phyloP scores from a whole-genome alignment of 306 rosid genomes.

The Boehmeria nivea region DNA sequence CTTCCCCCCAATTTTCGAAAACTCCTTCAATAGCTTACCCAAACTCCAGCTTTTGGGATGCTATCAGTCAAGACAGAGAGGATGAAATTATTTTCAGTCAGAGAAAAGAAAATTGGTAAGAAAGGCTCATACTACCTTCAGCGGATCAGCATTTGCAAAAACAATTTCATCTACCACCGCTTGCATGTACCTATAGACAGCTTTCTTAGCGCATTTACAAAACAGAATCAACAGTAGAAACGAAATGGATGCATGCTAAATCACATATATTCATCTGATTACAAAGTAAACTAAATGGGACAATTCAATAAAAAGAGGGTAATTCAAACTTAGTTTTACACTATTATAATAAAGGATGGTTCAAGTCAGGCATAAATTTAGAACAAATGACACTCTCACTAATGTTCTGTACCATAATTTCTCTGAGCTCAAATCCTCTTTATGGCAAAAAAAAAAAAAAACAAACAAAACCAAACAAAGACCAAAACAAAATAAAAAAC shows the following conservation, averaged over 20 bases:
- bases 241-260: not conserved
- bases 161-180: constrained; percentile 93
- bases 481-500: too few species aligned
- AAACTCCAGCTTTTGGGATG: constrained; percentile 81
- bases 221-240: not conserved
- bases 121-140: constrained; percentile 46
- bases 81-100: constrained; percentile 18
- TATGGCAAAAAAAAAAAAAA: too few species aligned
- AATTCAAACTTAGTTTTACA: too few species aligned
- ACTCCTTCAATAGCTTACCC: constrained; percentile 75
- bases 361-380: too few species aligned
- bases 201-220: constrained; percentile 3
- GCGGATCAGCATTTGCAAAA: constrained; percentile 55
- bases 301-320: too few species aligned
- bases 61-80: constrained; percentile 39
- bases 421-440: too few species aligned
- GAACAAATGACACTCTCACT: too few species aligned
- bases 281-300: too few species aligned
- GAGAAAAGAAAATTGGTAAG: constrained; percentile 14
- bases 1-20: constrained; percentile 53
- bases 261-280: not conserved
- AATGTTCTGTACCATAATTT: too few species aligned
- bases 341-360: too few species aligned
- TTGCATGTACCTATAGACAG: constrained; percentile 81
- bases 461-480: too few species aligned